These are phyloP conservation scores for Chlamydomonas eustigma DNA, from an alignment of 139 green algal species.

Conservation along the genomic window DNA sequence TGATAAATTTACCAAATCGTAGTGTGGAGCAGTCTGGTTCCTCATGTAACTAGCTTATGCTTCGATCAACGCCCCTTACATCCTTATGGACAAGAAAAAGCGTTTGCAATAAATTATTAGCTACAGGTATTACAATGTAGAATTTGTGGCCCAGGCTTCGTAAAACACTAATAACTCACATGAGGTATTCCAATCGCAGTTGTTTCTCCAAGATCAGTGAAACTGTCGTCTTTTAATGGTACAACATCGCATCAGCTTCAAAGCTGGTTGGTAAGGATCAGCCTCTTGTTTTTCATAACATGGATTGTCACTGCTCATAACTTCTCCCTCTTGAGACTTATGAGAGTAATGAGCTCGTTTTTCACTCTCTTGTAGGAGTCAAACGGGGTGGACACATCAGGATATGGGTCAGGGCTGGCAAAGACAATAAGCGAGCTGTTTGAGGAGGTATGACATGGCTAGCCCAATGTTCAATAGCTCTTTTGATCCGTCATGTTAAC, in stretches of 20 bases:
- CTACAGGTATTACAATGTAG: not conserved
- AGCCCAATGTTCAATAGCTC: not conserved
- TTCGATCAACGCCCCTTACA: not conserved
- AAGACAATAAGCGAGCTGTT: constrained; percentile 15
- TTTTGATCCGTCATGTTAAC: constrained; percentile 9
- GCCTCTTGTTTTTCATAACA: not conserved
- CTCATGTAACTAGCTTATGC: not conserved
- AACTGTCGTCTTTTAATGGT: not conserved
- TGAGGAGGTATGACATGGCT: constrained; percentile 14
- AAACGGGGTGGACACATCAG: constrained; percentile 1
- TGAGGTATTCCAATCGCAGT: not conserved
- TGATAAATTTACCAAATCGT: too few species aligned
- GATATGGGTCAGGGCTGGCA: constrained; percentile 1
- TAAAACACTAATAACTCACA: too few species aligned
- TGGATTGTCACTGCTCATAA: not conserved
- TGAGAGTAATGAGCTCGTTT: too few species aligned
- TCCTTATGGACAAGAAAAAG: not conserved
- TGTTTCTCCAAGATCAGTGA: not conserved
- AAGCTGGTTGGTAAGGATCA: not conserved
- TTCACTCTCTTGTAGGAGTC: not conserved
- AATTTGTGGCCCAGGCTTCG: not conserved
- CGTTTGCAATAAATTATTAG: not conserved
- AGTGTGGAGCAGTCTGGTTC: too few species aligned
- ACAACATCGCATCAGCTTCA: not conserved
- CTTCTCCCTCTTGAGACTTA: not conserved